Conservation (phyloP, 768 basidiomycete species). For the Paxillus involutus region DNA sequence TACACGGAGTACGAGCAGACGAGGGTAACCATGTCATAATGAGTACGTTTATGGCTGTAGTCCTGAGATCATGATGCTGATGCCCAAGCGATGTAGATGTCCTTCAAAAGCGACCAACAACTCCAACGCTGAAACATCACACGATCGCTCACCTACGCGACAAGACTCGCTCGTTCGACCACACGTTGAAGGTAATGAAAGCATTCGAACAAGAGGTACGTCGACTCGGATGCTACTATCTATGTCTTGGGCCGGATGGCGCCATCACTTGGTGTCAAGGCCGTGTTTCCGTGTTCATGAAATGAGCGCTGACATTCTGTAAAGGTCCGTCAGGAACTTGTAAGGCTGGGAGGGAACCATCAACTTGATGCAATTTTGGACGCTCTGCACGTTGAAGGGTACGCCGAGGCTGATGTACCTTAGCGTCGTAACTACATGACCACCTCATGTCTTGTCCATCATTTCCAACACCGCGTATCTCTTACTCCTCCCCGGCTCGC, state of each 20-base stretch:
- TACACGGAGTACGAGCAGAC: conserved; percentile 80
- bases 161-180: conserved; percentile 81
- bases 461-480: too few species aligned
- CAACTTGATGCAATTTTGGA: conserved; percentile 60
- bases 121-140: conserved; percentile 79
- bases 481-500: too few species aligned
- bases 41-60: conserved; percentile 49
- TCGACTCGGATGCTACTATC: neutral
- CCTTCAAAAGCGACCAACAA: conserved; percentile 86
- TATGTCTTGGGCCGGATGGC: neutral
- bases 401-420: neutral
- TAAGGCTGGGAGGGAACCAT: conserved; percentile 73
- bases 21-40: conserved; percentile 75
- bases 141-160: conserved; percentile 76
- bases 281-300: too few species aligned
- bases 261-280: too few species aligned
- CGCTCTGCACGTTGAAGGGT: conserved; percentile 42
- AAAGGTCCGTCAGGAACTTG: conserved; percentile 62
- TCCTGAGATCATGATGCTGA: neutral
- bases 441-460: too few species aligned
- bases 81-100: conserved; percentile 54
- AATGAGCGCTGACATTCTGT: neutral
- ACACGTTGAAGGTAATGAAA: conserved; percentile 70
- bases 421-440: too few species aligned
- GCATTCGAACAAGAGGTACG: conserved; percentile 59